Evolutionary conservation across 176 grass and related monocot genomes (phyloP).

Genomic region (Hsuehochloa calcarea): DNA sequence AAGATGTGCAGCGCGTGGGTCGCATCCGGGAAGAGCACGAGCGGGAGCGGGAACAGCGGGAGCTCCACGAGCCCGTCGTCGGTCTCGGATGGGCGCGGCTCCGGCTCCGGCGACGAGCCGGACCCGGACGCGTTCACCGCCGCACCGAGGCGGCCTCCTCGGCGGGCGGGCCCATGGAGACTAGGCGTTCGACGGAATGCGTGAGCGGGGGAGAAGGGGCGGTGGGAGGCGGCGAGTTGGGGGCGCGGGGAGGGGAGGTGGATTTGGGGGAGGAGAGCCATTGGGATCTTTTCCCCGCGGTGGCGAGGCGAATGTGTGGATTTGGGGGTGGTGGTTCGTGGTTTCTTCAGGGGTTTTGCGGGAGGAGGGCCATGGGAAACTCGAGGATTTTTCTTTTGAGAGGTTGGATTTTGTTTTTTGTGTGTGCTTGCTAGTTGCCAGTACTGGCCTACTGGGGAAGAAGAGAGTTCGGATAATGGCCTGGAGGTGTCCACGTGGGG

Average conservation of each 20-base stretch:
- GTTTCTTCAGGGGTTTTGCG: slow-evolving; percentile 29
- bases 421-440: background rate
- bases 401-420: background rate
- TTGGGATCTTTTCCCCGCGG: slow-evolving; percentile 23
- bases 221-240: slow-evolving; percentile 5
- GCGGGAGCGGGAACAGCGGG: slow-evolving; percentile 87
- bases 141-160: background rate
- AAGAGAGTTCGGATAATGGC: slow-evolving; percentile 26
- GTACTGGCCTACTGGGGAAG: background rate
- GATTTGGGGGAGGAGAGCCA: slow-evolving; percentile 76
- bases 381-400: background rate
- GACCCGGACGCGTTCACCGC: slow-evolving; percentile 26
- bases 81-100: slow-evolving; percentile 3
- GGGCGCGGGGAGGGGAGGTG: slow-evolving; percentile 46
- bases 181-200: slow-evolving; percentile 47
- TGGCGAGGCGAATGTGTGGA: slow-evolving; percentile 34
- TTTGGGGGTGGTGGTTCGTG: slow-evolving; percentile 32
- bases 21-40: slow-evolving; percentile 90
- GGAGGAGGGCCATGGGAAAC: background rate
- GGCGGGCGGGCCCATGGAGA: slow-evolving; percentile 22
- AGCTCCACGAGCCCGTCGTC: slow-evolving; percentile 77
- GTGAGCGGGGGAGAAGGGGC: slow-evolving; percentile 5
- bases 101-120: slow-evolving; percentile 13
- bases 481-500: slow-evolving; percentile 44
- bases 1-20: slow-evolving; percentile 91